phyloP scores from a whole-genome alignment of 129 eudicot species.

The Ambrosia trifida region DNA sequence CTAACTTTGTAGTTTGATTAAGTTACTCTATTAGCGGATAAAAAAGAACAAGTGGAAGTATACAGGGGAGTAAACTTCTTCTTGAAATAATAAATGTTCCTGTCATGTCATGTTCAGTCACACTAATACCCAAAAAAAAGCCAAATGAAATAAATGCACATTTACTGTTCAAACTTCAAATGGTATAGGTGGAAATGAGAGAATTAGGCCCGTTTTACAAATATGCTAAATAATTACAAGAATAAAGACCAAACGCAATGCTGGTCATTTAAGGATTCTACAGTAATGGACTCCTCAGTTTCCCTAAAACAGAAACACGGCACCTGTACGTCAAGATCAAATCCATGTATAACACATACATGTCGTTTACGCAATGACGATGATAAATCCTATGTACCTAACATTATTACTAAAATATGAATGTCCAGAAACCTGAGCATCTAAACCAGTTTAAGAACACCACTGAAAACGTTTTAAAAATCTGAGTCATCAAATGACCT shows the following conservation, averaged over 20 bases:
- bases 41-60: neutral
- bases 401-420: neutral
- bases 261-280: neutral
- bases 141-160: conserved; percentile 11
- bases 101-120: conserved; percentile 3
- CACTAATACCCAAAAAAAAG: conserved; percentile 11
- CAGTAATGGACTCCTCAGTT: neutral
- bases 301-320: neutral
- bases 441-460: neutral
- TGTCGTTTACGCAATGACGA: neutral
- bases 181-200: conserved; percentile 8
- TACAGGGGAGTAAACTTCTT: conserved; percentile 5
- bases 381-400: neutral
- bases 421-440: neutral
- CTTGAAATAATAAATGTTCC: neutral
- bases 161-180: conserved; percentile 11
- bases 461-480: neutral
- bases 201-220: neutral
- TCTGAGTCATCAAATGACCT: neutral
- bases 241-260: conserved; percentile 14
- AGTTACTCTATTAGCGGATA: conserved; percentile 1
- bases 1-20: neutral
- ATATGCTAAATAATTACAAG: conserved; percentile 4
- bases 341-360: neutral
- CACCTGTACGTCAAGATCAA: conserved; percentile 1